Percentiles rank a stretch among this genome's conserved stretches.
phyloP scores from a whole-genome alignment of 78 protist species.

The Dictyostelium intermedium region DNA sequence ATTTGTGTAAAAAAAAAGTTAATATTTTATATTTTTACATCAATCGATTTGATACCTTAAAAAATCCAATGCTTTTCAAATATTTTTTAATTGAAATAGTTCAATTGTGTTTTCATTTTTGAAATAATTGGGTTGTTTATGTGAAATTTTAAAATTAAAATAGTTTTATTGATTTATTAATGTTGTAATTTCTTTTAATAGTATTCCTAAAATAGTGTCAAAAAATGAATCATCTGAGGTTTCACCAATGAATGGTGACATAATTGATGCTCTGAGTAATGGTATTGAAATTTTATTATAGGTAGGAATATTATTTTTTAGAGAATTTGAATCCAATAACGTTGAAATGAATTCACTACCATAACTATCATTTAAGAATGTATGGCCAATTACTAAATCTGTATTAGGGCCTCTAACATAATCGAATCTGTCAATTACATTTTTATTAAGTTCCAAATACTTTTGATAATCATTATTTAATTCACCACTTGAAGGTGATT shows the following conservation, averaged over 20 bases:
- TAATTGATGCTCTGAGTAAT: background rate
- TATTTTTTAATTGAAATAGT: no score
- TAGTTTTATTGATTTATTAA: background rate
- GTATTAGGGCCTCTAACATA: background rate
- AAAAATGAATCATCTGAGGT: background rate
- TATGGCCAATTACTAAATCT: background rate
- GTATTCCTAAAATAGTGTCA: background rate
- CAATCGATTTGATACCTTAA: no score
- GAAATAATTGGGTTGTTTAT: no score
- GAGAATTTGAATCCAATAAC: background rate
- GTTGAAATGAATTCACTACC: background rate
- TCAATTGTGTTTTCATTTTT: no score
- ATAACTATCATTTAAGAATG: background rate
- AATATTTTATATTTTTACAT: no score
- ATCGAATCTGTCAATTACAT: background rate
- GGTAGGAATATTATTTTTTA: background rate
- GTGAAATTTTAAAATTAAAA: no score
- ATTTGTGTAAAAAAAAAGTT: no score
- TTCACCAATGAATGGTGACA: background rate
- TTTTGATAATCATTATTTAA: background rate
- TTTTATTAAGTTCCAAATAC: background rate
- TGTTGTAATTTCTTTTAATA: background rate
- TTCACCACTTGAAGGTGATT: background rate
- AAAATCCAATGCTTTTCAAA: no score
- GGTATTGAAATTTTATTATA: background rate